Evolutionary conservation across 1,139 yeast species (phyloP), one percentile per base, ranked within the genome.

Genomic region (Hansenula sp.): DNA sequence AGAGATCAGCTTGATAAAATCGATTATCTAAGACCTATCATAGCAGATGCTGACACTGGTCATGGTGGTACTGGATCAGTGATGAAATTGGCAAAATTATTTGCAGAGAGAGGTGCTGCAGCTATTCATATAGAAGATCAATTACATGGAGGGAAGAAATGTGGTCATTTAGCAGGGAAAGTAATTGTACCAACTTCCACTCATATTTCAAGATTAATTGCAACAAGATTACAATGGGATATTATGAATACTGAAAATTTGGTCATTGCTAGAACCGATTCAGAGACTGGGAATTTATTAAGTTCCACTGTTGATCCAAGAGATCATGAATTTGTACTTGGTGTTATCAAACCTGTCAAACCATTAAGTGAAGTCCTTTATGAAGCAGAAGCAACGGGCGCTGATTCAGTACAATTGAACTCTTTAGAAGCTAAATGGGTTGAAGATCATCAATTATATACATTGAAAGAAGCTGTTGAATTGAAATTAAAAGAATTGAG

Each of bases 141-240:
- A 57, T 66, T 77, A 32, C 81, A 76, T 50, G 84, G 83, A 25
- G 79, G 81, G 36, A 79, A 78, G 59, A 75, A 77, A 54, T 78
- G 81, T 57, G 81, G 83, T 7, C 83, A 77, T 54, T 62, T 77
- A 42, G 48, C 36, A 60, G 66, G 86, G 13, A 78, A 81, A 50
- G 82, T 80, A 2, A 55, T 81, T 27, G 84, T 80, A 12, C 85
- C 87, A 19, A 76, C 82, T 2, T 70, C 77, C 5, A 76, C 79
- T 19, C 84, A 80, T 50, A 62, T 80, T 34, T 67, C 79, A 36
- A 63, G 86, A 40, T 62, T 81, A 33, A 63, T 77, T 31, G 83
- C 86, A 10, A 77, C 84, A 1, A 69, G 87, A 51, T 64, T 80
- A 59, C 84, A 80, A 55, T 77, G 84, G 77, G 87, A 80, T 60